Conservation (phyloP, 257 asterid genomes). For the Capsicum baccatum region DNA sequence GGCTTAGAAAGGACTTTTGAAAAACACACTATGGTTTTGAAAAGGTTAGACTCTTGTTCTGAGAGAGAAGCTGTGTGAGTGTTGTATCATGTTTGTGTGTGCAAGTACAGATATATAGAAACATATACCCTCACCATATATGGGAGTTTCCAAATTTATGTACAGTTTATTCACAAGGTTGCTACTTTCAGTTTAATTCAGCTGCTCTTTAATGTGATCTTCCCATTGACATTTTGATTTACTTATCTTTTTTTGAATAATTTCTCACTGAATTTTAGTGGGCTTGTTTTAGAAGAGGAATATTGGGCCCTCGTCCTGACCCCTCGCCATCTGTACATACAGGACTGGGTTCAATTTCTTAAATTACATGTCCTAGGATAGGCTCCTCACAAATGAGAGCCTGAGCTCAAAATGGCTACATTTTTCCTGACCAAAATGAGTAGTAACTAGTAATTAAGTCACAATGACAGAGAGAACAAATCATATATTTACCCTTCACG, state of each 20-base stretch:
- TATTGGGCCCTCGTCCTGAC: background rate
- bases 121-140: background rate
- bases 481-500: conserved; percentile 84
- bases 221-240: background rate
- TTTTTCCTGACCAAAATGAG: background rate
- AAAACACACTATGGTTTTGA: background rate
- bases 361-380: background rate
- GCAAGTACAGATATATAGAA: conserved; percentile 2
- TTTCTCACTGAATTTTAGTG: background rate
- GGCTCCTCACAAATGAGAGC: conserved; percentile 14
- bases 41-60: background rate
- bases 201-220: background rate
- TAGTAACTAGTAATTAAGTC: background rate
- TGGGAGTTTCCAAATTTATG: background rate
- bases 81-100: background rate
- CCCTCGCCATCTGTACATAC: conserved; percentile 4
- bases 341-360: background rate
- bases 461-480: conserved; percentile 29
- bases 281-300: background rate
- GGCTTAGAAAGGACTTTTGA: background rate
- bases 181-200: background rate
- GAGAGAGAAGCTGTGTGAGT: background rate
- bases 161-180: background rate
- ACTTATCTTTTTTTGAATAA: background rate
- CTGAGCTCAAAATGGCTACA: conserved; percentile 12